Conservation (phyloP, 2,329 filamentous ascomycete species). For the Mycosphaerelloides madeirae region DNA sequence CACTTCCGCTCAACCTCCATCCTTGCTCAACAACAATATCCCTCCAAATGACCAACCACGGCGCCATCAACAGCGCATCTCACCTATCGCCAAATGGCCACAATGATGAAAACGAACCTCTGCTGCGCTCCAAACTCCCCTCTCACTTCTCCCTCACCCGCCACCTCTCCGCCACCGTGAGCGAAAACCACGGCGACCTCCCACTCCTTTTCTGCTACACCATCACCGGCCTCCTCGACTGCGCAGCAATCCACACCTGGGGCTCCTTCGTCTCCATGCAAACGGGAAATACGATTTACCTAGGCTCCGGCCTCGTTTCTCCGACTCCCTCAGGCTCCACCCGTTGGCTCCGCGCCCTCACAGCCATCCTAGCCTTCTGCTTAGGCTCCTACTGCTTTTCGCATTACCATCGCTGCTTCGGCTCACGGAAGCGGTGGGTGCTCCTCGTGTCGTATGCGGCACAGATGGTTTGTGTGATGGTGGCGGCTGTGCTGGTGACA, state of each 20-base stretch:
- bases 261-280: slow-evolving; percentile 81
- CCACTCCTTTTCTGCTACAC: slow-evolving; percentile 68
- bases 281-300: slow-evolving; percentile 73
- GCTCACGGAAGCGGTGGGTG: slow-evolving; percentile 60
- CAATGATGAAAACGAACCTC: neutral
- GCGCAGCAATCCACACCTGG: slow-evolving; percentile 70
- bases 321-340: slow-evolving; percentile 42
- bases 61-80: neutral
- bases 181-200: slow-evolving; percentile 61
- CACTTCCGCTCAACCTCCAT: no score
- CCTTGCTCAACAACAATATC: neutral
- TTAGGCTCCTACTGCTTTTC: slow-evolving; percentile 68
- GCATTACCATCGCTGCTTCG: slow-evolving; percentile 60
- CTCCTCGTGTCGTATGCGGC: slow-evolving; percentile 46
- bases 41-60: neutral
- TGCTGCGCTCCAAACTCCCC: neutral
- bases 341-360: slow-evolving; percentile 67
- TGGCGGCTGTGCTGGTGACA: slow-evolving; percentile 40
- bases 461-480: slow-evolving; percentile 39
- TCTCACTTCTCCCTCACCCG: slow-evolving; percentile 2
- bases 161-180: slow-evolving; percentile 48
- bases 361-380: slow-evolving; percentile 66
- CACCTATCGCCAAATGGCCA: neutral
- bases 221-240: slow-evolving; percentile 73
- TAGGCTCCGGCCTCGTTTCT: slow-evolving; percentile 65